These are phyloP conservation scores for Arachnomyces sp. DNA, from an alignment of 2,329 filamentous ascomycete genomes.

Conservation along the genomic window DNA sequence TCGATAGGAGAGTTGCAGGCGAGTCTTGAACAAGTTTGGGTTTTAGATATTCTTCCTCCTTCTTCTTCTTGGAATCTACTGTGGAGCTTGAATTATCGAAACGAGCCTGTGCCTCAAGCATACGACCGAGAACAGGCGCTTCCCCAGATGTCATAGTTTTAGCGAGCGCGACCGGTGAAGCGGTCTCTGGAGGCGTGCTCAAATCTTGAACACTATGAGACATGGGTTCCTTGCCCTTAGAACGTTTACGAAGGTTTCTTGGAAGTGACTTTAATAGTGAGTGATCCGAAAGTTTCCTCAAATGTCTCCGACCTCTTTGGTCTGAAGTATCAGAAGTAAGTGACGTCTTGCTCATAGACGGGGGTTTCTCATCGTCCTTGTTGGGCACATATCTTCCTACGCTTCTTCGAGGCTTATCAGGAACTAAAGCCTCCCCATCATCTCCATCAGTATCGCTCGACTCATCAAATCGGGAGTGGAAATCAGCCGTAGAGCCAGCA, in stretches of 20 bases:
- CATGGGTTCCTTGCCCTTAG: slow-evolving; percentile 18
- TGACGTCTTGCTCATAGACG: slow-evolving; percentile 10
- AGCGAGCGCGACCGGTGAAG: slow-evolving; percentile 5
- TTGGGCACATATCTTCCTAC: slow-evolving; percentile 4
- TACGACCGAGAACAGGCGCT: slow-evolving; percentile 68
- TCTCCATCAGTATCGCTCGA: slow-evolving; percentile 73
- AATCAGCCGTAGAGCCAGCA: slow-evolving; percentile 73
- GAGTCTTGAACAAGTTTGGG: slow-evolving; percentile 40
- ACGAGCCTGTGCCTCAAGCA: slow-evolving; percentile 63
- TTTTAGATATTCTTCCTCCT: slow-evolving; percentile 43
- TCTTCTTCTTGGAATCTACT: slow-evolving; percentile 15
- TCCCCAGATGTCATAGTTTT: slow-evolving; percentile 42
- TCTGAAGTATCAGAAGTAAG: slow-evolving; percentile 13
- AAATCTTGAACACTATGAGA: slow-evolving; percentile 9
- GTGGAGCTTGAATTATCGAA: slow-evolving; percentile 32
- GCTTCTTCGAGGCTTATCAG: slow-evolving; percentile 1
- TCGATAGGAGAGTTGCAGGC: slow-evolving; percentile 54
- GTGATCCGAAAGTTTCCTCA: slow-evolving; percentile 56
- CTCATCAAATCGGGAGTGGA: slow-evolving; percentile 72
- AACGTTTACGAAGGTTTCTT: slow-evolving; percentile 37
- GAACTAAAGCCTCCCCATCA: slow-evolving; percentile 17
- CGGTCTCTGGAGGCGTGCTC: background rate
- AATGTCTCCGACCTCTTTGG: slow-evolving; percentile 42
- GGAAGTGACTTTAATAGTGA: slow-evolving; percentile 55
- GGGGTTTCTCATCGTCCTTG: slow-evolving; percentile 4